Base-by-base conservation (phyloP, 2,329 filamentous ascomycete genomes). In the Cladosporium velox region DNA sequence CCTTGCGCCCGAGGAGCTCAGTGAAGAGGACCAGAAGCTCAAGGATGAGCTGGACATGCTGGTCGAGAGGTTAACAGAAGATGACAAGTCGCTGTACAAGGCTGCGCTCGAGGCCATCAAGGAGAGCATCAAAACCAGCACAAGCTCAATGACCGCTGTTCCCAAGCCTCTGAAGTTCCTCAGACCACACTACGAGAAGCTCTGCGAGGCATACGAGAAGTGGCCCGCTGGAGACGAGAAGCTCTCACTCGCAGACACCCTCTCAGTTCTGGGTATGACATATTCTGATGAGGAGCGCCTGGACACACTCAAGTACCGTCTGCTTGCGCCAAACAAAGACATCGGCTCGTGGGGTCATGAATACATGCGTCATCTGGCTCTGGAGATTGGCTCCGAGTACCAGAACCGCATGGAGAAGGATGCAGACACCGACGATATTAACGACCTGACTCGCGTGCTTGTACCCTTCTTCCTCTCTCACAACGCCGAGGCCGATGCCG, bases 1-100 rank as follows among this genome's bases (percentile, higher is more conserved):
- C 68, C 81, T 85, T 64, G 79, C 85, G 70, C 83, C 87, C 28
- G 94, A 98, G 82, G 95, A 99, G 81, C 89, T 99, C 73, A 99
- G 87, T 76, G 95, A 99, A 76, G 95, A 99, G 80, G 95, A 99
- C 72, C 93, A 98, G 82, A 93, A 98, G 84, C 88, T 99, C 76
- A 99, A 99, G 85, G 93, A 87, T 76, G 95, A 99, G 82, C 89
- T 99, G 69, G 95, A 99, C 72, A 96, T 98, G 93, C 87, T 99
- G 62, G 94, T 97, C 10, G 95, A 99, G 83, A 88, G 95, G 76
- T 85, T 99, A 86, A 91, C 91, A 79, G 95, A 98, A 83, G 86
- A 90, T 71, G 91, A 98, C 81, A 85, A 86, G 71, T 89, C 88
- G 67, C 90, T 98, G 72, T 97, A 98, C 84, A 94, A 93, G 79